Evolutionary conservation across 2,329 filamentous ascomycete genomes (phyloP).

Genomic region (Blastomyces percursus): DNA sequence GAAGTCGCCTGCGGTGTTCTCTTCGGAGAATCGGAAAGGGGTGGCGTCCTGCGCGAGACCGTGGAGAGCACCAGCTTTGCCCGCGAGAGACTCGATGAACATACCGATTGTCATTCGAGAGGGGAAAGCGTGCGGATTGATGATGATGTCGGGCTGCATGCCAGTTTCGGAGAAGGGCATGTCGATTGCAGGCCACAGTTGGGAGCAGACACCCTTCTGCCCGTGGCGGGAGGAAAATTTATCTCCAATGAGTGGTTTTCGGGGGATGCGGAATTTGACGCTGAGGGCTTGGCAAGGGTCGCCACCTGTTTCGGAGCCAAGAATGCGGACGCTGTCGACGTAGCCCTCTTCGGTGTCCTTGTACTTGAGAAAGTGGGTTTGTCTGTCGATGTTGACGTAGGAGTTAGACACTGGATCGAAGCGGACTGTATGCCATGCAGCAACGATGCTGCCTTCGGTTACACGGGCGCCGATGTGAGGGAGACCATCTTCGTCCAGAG

Average conservation of each 20-base stretch:
- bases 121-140: constrained; percentile 98
- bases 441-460: constrained; percentile 70
- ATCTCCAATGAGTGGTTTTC: constrained; percentile 87
- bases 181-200: constrained; percentile 87
- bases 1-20: constrained; percentile 83
- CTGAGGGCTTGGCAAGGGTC: constrained; percentile 81
- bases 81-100: constrained; percentile 95
- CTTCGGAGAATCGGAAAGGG: constrained; percentile 87
- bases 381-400: constrained; percentile 72
- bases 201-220: constrained; percentile 92
- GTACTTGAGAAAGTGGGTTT: constrained; percentile 85
- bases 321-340: constrained; percentile 83
- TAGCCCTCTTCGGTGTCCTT: constrained; percentile 83
- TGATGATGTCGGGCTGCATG: constrained; percentile 95
- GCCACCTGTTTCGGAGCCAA: constrained; percentile 71
- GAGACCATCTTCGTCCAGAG: constrained; percentile 78
- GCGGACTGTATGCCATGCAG: constrained; percentile 79
- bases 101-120: constrained; percentile 99
- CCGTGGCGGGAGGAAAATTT: constrained; percentile 98
- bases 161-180: constrained; percentile 97
- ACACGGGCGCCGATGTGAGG: constrained; percentile 70
- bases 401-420: constrained; percentile 59
- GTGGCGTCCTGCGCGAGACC: constrained; percentile 94
- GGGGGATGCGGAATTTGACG: constrained; percentile 84
- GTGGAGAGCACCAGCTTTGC: constrained; percentile 87